Evolutionary conservation across 192 early-diverging fungal genomes (phyloP), one percentile per base, ranked within the genome.

Genomic region (Coemansia sp.): DNA sequence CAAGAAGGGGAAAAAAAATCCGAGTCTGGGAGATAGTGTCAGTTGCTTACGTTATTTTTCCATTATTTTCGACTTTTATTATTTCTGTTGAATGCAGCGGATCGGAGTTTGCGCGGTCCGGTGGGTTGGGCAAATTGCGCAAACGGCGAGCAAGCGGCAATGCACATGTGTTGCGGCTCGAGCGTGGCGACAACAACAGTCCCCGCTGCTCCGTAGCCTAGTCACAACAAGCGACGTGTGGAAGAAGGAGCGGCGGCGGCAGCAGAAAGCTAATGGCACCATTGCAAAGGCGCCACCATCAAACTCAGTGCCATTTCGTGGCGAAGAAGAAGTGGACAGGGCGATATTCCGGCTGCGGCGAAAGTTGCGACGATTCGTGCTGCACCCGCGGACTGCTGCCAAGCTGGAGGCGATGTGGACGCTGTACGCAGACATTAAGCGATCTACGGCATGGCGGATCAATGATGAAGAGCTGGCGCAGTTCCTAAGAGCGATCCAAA

Each of bases 391-490:
- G 12, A 73, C 76, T 39, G 29, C 22, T 1, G 47, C n/a, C 42
- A 68, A 66, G 37, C 76, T 78, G 7, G 76, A 69, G 37, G 67
- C 66, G 2, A 58, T 78, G 59, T 78, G 76, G 76, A 37, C 31
- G n/a, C 27, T 69, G 60, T 68, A 73, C 22, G n/a, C 15, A 59
- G 59, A 65, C 41, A 47, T 78, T 19, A 35, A 56, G 53, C 53
- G 54, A 22, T 35, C 59, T 31, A 31, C 38, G 4, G 1, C 36
- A 4, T 79, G 76, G 76, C 56, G 67, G 43, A n/a, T 69, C 14
- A 53, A 43, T 11, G 32, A 35, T 0, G 42, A 11, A 2, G 69
- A 79, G 60, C 39, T 54, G 20, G 53, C 32, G 20, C 70, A 73
- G 70, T 79, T 79, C 58, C 45, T 79, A 12, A 29, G 35, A 12